Evolutionary conservation across 306 rosid genomes (phyloP).

Genomic region (Trifolium repens): DNA sequence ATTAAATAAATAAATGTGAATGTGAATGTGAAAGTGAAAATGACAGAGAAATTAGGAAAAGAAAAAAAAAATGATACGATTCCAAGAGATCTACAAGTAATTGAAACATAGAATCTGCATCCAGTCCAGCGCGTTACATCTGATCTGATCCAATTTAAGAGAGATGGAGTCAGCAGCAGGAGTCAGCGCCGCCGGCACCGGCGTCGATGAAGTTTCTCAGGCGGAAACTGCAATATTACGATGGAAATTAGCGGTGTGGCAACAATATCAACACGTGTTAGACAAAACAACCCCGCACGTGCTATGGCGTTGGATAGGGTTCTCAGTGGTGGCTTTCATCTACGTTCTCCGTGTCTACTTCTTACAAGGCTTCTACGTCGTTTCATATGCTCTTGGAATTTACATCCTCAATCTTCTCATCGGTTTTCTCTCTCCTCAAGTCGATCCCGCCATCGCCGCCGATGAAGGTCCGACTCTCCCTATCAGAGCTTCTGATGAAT

Average conservation of each 20-base stretch:
- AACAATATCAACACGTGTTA: conserved; percentile 74
- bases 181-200: not conserved
- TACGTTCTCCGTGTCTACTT: conserved; percentile 80
- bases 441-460: conserved; percentile 78
- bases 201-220: conserved; percentile 36
- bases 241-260: conserved; percentile 61
- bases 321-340: conserved; percentile 52
- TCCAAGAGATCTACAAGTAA: not conserved
- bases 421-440: conserved; percentile 94
- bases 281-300: conserved; percentile 81
- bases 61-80: too few relatives aligned
- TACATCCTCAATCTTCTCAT: conserved; percentile 91
- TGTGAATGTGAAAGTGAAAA: not conserved
- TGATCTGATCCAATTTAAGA: not conserved
- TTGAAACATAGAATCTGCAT: not conserved
- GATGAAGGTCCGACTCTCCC: conserved; percentile 86
- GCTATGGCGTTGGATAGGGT: conserved; percentile 79
- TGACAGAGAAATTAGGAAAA: not conserved
- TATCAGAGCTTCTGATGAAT: conserved; percentile 87
- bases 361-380: conserved; percentile 86
- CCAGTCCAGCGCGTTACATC: not conserved
- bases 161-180: conserved; percentile 46
- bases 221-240: conserved; percentile 56
- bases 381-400: conserved; percentile 92
- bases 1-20: not conserved